Percentiles rank a stretch among this genome's conserved stretches.
Conservation (phyloP, 2,329 filamentous ascomycete genomes). For the Penicillium occitanis region DNA sequence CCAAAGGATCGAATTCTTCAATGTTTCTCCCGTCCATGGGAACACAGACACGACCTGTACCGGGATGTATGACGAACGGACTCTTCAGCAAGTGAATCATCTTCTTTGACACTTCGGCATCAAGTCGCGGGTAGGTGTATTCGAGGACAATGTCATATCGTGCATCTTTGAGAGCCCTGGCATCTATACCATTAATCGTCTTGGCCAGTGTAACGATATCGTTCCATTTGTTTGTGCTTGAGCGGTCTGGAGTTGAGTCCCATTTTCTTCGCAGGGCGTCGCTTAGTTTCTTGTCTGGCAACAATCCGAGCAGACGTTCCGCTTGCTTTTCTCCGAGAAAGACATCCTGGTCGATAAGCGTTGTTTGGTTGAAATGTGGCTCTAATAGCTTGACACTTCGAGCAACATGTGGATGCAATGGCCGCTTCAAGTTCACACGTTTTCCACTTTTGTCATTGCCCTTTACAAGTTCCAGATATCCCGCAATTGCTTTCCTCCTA, state of each 20-base stretch:
- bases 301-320: constrained; percentile 75
- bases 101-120: constrained; percentile 97
- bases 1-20: constrained; percentile 81
- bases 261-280: constrained; percentile 85
- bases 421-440: constrained; percentile 78
- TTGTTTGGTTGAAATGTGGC: constrained; percentile 77
- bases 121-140: constrained; percentile 95
- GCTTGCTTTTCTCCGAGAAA: constrained; percentile 70
- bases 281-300: constrained; percentile 76
- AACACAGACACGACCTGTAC: constrained; percentile 91
- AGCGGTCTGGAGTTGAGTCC: constrained; percentile 75
- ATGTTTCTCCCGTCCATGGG: constrained; percentile 76
- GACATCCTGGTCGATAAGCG: constrained; percentile 82
- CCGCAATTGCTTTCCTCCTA: constrained; percentile 78
- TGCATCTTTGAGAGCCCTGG: constrained; percentile 73
- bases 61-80: constrained; percentile 93
- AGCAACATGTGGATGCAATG: constrained; percentile 83
- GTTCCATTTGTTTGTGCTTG: constrained; percentile 81
- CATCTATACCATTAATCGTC: constrained; percentile 70
- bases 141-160: constrained; percentile 96
- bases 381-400: constrained; percentile 84
- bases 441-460: constrained; percentile 84
- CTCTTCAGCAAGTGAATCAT: constrained; percentile 97
- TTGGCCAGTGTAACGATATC: constrained; percentile 88
- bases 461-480: constrained; percentile 86